phyloP scores from a whole-genome alignment of 2,329 filamentous ascomycete genomes.

The Alternaria sp. region DNA sequence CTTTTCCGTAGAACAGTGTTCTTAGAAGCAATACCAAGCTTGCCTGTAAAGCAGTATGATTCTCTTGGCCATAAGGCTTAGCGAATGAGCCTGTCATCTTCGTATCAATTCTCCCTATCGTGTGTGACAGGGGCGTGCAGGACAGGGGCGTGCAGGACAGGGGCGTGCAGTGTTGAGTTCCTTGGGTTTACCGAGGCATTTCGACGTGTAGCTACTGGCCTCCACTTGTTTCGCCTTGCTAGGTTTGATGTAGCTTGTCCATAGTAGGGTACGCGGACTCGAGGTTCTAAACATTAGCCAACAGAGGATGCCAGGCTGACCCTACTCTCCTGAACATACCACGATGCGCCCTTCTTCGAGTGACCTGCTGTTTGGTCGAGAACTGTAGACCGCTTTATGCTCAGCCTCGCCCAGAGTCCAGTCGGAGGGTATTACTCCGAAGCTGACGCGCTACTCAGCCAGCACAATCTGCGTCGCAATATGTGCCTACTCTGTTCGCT shows the following conservation, averaged over 20 bases:
- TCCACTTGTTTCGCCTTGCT: background rate
- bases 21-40: background rate
- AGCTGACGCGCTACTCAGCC: background rate
- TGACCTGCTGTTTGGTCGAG: background rate
- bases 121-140: background rate
- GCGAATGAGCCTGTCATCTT: background rate
- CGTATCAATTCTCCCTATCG: background rate
- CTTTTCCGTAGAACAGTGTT: background rate
- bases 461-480: background rate
- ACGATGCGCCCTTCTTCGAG: background rate
- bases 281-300: background rate
- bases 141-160: background rate
- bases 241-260: background rate
- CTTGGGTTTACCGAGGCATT: background rate
- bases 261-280: background rate
- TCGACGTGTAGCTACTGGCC: too few species aligned
- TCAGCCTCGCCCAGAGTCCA: background rate
- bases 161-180: background rate
- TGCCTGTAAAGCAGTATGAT: background rate
- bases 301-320: background rate
- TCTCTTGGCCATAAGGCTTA: background rate
- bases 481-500: background rate
- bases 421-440: background rate
- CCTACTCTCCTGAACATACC: background rate
- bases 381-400: background rate